phyloP scores from a whole-genome alignment of 495 filamentous ascomycete genomes.

The Chaetomidium leptoderma region DNA sequence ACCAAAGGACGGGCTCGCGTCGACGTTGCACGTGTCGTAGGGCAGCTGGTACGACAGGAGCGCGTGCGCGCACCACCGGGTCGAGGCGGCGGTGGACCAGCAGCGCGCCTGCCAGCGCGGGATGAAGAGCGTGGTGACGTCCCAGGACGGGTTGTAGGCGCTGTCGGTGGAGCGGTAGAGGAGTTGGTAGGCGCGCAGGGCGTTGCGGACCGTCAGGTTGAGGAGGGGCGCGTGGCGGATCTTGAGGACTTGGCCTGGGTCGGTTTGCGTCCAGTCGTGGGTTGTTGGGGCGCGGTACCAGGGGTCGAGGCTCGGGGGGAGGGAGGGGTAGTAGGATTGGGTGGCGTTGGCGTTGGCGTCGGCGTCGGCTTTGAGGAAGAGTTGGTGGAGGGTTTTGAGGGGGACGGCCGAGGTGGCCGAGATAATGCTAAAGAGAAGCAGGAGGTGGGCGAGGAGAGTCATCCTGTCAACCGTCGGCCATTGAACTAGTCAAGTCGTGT shows the following conservation, averaged over 20 bases:
- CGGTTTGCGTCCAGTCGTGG: slow-evolving; percentile 30
- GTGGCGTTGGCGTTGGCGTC: not conserved
- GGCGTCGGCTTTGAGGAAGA: slow-evolving; percentile 4
- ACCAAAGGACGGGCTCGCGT: slow-evolving; percentile 23
- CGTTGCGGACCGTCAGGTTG: slow-evolving; percentile 26
- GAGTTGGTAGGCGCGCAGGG: slow-evolving; percentile 38
- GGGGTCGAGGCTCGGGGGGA: slow-evolving; percentile 31
- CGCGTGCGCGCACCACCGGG: slow-evolving; percentile 15
- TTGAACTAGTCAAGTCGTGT: too few relatives aligned
- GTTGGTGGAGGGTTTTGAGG: not conserved
- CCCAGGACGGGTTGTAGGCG: slow-evolving; percentile 41
- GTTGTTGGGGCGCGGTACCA: slow-evolving; percentile 45
- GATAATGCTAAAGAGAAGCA: not conserved
- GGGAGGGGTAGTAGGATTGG: not conserved
- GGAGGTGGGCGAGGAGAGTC: not conserved
- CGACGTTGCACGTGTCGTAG: slow-evolving; percentile 26
- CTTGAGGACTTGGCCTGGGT: slow-evolving; percentile 45
- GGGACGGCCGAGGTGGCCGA: not conserved
- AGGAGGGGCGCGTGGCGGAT: slow-evolving; percentile 30
- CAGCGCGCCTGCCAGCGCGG: slow-evolving; percentile 26
- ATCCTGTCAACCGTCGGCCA: not conserved
- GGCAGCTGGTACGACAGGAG: slow-evolving; percentile 28
- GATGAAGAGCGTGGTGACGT: slow-evolving; percentile 49
- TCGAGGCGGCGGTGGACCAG: not conserved
- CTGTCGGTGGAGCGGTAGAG: slow-evolving; percentile 51